Evolutionary conservation across 192 early-diverging fungal genomes (phyloP).

Genomic region (Coemansia sp.): DNA sequence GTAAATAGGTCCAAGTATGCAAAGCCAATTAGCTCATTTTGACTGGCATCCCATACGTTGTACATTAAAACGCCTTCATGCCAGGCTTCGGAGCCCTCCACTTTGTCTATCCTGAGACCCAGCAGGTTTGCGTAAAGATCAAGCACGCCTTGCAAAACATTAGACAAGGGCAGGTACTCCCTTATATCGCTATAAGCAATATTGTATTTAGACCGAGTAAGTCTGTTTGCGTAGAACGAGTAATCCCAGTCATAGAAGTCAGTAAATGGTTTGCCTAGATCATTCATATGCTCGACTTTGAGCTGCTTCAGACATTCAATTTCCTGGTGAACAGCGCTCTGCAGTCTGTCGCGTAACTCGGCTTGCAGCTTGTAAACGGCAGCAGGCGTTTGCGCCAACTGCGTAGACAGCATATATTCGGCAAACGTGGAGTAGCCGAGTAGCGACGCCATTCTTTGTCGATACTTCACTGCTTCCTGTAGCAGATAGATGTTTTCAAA

Average conservation of each 20-base stretch:
- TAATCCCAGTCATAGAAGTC: constrained; percentile 60
- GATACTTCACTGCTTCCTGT: constrained; percentile 49
- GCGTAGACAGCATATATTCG: constrained; percentile 59
- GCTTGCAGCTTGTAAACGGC: constrained; percentile 59
- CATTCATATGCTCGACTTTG: constrained; percentile 52
- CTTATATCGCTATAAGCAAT: constrained; percentile 61
- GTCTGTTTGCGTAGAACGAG: constrained; percentile 66
- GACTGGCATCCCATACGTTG: constrained; percentile 61
- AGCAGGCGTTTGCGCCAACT: constrained; percentile 68
- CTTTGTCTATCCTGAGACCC: constrained; percentile 58
- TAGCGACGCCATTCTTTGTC: constrained; percentile 47
- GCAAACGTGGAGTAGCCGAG: constrained; percentile 65
- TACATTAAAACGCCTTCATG: constrained; percentile 68
- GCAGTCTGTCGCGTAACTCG: constrained; percentile 55
- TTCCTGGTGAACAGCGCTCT: constrained; percentile 37
- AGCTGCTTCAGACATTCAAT: constrained; percentile 43
- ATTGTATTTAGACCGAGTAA: constrained; percentile 47
- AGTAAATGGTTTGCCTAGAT: constrained; percentile 20
- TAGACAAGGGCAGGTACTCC: constrained; percentile 61
- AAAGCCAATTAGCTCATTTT: constrained; percentile 56
- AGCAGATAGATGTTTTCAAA: constrained; percentile 55
- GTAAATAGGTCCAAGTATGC: constrained; percentile 70
- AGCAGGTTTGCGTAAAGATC: constrained; percentile 65
- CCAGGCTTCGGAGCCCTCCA: constrained; percentile 58
- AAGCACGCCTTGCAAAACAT: constrained; percentile 55